Conservation (phyloP, 1,139 yeast genomes). For the Hyphopichia fennica region DNA sequence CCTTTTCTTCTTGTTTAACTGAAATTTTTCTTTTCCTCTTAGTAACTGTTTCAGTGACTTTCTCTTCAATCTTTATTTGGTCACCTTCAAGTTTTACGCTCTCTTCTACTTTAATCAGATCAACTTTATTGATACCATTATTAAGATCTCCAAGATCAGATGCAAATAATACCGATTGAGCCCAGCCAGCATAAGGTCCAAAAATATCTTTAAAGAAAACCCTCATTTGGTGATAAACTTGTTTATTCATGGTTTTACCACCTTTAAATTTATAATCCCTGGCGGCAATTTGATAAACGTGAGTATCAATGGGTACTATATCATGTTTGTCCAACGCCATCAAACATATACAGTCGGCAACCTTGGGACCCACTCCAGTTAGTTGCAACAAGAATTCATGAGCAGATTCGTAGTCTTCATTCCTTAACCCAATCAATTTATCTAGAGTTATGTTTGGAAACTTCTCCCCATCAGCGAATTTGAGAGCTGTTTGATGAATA, state of each 20-base stretch:
- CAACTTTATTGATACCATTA: slow-evolving; percentile 49
- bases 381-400: slow-evolving; percentile 66
- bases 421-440: slow-evolving; percentile 39
- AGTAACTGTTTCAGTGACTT: neutral
- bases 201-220: slow-evolving; percentile 64
- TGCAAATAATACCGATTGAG: slow-evolving; percentile 87
- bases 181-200: slow-evolving; percentile 98
- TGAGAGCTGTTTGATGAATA: slow-evolving; percentile 72
- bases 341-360: slow-evolving; percentile 86
- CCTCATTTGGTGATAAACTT: slow-evolving; percentile 63
- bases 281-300: slow-evolving; percentile 88
- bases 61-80: neutral
- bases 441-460: slow-evolving; percentile 32
- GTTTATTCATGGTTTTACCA: slow-evolving; percentile 52
- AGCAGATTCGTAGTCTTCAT: slow-evolving; percentile 52
- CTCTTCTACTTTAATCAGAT: slow-evolving; percentile 4
- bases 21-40: neutral
- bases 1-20: slow-evolving; percentile 1
- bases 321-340: slow-evolving; percentile 91
- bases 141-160: slow-evolving; percentile 70
- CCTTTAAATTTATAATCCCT: slow-evolving; percentile 70
- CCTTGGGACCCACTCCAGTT: slow-evolving; percentile 96
- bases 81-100: neutral
- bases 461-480: slow-evolving; percentile 36
- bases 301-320: slow-evolving; percentile 94